These are phyloP conservation scores for Starmerella bombi DNA, from an alignment of 805 yeast species.

Conservation along the genomic window DNA sequence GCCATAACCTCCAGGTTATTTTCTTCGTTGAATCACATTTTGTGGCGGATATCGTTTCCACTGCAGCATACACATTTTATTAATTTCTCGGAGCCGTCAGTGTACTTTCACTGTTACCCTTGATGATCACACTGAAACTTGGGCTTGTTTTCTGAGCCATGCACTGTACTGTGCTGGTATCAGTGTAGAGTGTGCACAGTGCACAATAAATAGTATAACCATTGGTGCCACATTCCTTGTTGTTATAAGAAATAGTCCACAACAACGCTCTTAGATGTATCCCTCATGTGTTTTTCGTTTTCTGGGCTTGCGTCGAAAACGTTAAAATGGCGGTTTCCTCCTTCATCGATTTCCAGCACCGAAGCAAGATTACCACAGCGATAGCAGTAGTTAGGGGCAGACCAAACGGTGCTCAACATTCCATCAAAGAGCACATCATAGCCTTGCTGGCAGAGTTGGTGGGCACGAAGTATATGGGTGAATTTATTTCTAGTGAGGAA, in stretches of 20 bases:
- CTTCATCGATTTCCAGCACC: constrained; percentile 72
- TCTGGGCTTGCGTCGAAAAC: constrained; percentile 97
- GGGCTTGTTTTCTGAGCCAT: too few relatives aligned
- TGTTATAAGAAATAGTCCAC: constrained; percentile 21
- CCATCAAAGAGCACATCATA: constrained; percentile 86
- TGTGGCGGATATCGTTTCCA: too few relatives aligned
- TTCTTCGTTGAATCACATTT: too few relatives aligned
- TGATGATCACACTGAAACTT: too few relatives aligned
- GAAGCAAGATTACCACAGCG: constrained; percentile 95
- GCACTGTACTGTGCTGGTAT: too few relatives aligned
- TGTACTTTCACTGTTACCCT: too few relatives aligned
- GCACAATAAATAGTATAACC: too few relatives aligned
- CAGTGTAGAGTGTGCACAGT: too few relatives aligned
- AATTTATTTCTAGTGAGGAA: constrained; percentile 66
- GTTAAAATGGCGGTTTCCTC: constrained; percentile 61
- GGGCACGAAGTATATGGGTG: constrained; percentile 80
- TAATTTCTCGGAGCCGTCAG: too few relatives aligned
- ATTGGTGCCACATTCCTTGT: too few relatives aligned
- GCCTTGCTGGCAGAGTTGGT: constrained; percentile 93
- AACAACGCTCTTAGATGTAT: constrained; percentile 20
- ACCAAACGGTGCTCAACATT: constrained; percentile 90
- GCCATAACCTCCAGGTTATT: too few relatives aligned
- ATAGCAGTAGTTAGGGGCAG: constrained; percentile 95
- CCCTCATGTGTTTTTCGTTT: constrained; percentile 41
- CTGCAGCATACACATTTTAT: too few relatives aligned